phyloP scores from a whole-genome alignment of 2,329 filamentous ascomycete species.

The Macrophomina tecta region DNA sequence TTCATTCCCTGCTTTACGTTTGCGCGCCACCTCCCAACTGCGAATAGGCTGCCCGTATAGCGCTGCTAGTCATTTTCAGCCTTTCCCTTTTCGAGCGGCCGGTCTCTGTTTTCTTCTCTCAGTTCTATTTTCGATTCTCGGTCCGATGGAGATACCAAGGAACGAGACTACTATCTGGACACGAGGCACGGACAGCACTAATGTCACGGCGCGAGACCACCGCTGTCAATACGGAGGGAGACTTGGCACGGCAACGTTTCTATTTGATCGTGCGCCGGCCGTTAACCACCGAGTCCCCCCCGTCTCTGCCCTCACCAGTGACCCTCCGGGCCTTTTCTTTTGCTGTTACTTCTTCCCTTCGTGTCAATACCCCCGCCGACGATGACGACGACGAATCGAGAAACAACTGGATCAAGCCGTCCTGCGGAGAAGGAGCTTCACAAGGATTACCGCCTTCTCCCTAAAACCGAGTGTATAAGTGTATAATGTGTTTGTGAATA shows the following conservation, averaged over 20 bases:
- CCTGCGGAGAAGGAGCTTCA: neutral
- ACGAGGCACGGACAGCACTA: neutral
- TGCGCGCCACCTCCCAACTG: slow-evolving; percentile 3
- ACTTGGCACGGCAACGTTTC: neutral
- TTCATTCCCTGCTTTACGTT: slow-evolving; percentile 4
- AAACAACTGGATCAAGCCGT: neutral
- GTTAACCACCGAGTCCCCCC: neutral
- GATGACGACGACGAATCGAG: neutral
- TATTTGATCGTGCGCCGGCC: neutral
- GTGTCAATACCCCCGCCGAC: slow-evolving; percentile 7
- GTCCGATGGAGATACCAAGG: neutral
- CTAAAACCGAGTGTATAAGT: slow-evolving; percentile 9
- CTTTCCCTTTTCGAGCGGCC: neutral
- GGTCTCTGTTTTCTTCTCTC: neutral
- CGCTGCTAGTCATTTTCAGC: neutral
- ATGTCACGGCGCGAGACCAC: neutral
- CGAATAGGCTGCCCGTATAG: slow-evolving; percentile 16
- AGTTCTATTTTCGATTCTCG: slow-evolving; percentile 5
- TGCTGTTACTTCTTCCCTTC: neutral
- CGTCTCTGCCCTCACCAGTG: neutral
- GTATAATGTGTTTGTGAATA: slow-evolving; percentile 24
- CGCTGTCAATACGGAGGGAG: neutral
- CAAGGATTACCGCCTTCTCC: neutral
- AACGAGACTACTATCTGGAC: neutral
- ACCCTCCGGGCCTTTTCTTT: neutral